Evolutionary conservation across 192 early-diverging fungal species (phyloP).

Genomic region (Endogone sp.): DNA sequence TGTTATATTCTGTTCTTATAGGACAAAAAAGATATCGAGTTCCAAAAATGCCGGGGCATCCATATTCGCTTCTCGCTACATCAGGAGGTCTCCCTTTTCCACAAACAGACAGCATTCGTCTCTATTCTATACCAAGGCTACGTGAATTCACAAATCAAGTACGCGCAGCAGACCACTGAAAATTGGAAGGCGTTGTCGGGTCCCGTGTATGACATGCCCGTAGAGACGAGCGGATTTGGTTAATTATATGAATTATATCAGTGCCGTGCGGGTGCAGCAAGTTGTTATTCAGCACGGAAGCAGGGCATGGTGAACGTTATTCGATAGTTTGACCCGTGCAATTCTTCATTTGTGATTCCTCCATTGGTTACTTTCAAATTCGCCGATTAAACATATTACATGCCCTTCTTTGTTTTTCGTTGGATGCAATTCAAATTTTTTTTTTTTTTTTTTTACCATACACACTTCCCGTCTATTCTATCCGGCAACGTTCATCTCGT

Average conservation of each 20-base stretch:
- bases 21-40: slow-evolving; percentile 46
- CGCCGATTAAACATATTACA: too few species aligned
- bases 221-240: not conserved
- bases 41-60: slow-evolving; percentile 40
- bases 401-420: too few species aligned
- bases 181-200: slow-evolving; percentile 51
- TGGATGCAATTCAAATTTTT: too few species aligned
- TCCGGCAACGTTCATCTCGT: too few species aligned
- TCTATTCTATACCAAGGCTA: slow-evolving; percentile 57
- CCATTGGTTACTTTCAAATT: too few species aligned
- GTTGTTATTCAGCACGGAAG: too few species aligned
- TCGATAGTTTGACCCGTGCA: too few species aligned
- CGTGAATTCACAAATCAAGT: slow-evolving; percentile 54
- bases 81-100: slow-evolving; percentile 53
- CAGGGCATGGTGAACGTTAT: too few species aligned
- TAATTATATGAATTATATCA: not conserved
- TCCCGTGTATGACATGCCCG: slow-evolving; percentile 43
- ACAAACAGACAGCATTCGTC: slow-evolving; percentile 57
- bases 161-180: slow-evolving; percentile 44
- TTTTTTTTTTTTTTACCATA: too few species aligned
- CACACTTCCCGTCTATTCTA: too few species aligned
- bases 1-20: slow-evolving; percentile 4
- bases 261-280: too few species aligned
- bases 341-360: too few species aligned
- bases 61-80: slow-evolving; percentile 50